Base-by-base conservation (phyloP, 768 basidiomycete species). In the Pulveroboletus sp. region DNA sequence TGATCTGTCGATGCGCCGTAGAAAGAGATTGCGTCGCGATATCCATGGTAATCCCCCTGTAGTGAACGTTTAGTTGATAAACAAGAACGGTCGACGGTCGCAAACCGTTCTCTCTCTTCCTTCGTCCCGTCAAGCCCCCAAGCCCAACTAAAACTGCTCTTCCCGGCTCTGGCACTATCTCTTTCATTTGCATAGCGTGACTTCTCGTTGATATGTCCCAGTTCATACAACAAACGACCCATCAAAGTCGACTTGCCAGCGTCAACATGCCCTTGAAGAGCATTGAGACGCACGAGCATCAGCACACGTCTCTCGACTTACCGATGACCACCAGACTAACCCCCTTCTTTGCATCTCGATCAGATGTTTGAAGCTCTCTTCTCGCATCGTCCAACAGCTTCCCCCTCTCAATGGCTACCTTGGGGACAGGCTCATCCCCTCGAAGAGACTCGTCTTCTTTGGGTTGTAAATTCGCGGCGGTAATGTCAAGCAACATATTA, bases 201-300 rank as follows among this genome's bases (percentile, higher is more conserved):
- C 69, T 90, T 93, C 61, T 98, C 93, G 52, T 89, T 87, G 42
- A 97, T 64, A 56, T 80, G 77, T 13, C 96, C 96, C 2, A 95
- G 76, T 55, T 98, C 96, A 65, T 97, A 97, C 44, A 98, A 62
- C 50, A 99, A 61, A 47, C 95, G 77, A 2, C 96, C 96, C 92
- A 98, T 97, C 23, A 99, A 71, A 1, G 96, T 99, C 5, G 93
- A 96, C 68, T 99, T 99, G 22, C 96, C 96, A 16, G 96, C 96
- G 70, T 99, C 96, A 53, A 99, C 96, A 62, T 99, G 96, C 32
- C 96, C 95, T 97, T 58, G 40, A 37, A 39, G 29, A 43, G 38
- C 4, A 19, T 45, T 62, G 32, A 58, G 53, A 51, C 23, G 50
- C 40, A 41, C 44, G 22, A 37, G 30, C 27, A 11, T 43, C 35